Evolutionary conservation across 371 early-diverging fungal genomes (phyloP).

Genomic region (Sporodiniella umbellata): DNA sequence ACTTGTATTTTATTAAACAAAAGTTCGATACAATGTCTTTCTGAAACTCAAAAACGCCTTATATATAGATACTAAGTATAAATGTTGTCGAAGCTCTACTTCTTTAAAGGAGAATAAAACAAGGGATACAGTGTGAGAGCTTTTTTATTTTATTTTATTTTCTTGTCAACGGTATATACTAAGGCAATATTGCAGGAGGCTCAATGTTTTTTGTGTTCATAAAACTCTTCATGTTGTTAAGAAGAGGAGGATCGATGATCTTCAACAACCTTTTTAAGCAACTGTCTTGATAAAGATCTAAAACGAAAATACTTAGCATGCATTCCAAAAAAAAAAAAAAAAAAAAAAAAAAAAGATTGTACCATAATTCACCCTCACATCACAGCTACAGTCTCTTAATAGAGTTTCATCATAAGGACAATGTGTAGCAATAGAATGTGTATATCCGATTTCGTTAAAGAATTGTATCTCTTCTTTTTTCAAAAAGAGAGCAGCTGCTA

Average conservation of each 20-base stretch:
- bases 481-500: slow-evolving; percentile 84
- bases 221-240: slow-evolving; percentile 8
- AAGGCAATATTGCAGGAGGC: slow-evolving; percentile 1
- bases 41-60: no score
- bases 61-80: no score
- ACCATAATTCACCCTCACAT: slow-evolving; percentile 44
- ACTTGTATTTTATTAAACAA: neutral
- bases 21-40: no score
- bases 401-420: slow-evolving; percentile 58
- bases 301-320: no score
- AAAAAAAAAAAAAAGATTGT: no score
- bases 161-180: slow-evolving; percentile 5
- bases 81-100: no score
- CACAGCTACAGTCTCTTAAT: slow-evolving; percentile 50
- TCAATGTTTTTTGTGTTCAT: slow-evolving; percentile 1
- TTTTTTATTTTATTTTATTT: neutral
- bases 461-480: slow-evolving; percentile 79
- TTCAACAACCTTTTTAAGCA: slow-evolving; percentile 24
- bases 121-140: slow-evolving; percentile 1
- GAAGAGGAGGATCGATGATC: slow-evolving; percentile 14
- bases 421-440: slow-evolving; percentile 62
- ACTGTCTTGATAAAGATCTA: slow-evolving; percentile 30
- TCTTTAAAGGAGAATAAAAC: no score
- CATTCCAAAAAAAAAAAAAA: no score
- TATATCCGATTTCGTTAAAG: slow-evolving; percentile 79